Evolutionary conservation across 345 rosid genomes (phyloP).

Genomic region (Mangifera indica): DNA sequence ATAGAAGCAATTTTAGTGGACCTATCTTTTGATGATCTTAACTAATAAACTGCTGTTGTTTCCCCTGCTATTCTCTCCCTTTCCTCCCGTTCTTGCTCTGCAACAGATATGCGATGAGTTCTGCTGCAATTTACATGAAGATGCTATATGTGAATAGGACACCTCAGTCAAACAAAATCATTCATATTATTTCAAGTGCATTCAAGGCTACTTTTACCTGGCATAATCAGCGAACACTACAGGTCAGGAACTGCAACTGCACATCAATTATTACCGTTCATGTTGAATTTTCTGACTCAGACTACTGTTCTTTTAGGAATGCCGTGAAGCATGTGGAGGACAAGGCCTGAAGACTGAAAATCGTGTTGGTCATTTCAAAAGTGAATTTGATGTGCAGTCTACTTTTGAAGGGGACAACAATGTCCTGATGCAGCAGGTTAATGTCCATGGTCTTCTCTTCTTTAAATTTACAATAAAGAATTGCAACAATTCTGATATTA

Average conservation of each 20-base stretch:
- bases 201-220: slow-evolving; percentile 75
- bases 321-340: slow-evolving; percentile 98
- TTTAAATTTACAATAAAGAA: neutral
- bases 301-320: slow-evolving; percentile 52
- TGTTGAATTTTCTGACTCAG: neutral
- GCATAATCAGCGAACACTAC: slow-evolving; percentile 95
- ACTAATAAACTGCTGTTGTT: neutral
- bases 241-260: slow-evolving; percentile 42
- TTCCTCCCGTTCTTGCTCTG: neutral
- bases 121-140: slow-evolving; percentile 79
- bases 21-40: neutral
- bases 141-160: slow-evolving; percentile 70
- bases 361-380: slow-evolving; percentile 75
- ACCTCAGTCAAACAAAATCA: slow-evolving; percentile 66
- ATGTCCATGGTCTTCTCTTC: neutral
- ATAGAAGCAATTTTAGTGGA: neutral
- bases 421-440: slow-evolving; percentile 92
- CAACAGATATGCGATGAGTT: slow-evolving; percentile 77
- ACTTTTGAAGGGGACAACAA: slow-evolving; percentile 97
- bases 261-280: neutral
- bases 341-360: slow-evolving; percentile 94
- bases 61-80: neutral
- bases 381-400: slow-evolving; percentile 86
- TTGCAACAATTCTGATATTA: neutral
- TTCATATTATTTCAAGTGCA: slow-evolving; percentile 85